A percentile compares a stretch with the other conserved stretches of the same genome.
phyloP scores from a whole-genome alignment of 208 protist species.

The Trypanosoma rangeli region DNA sequence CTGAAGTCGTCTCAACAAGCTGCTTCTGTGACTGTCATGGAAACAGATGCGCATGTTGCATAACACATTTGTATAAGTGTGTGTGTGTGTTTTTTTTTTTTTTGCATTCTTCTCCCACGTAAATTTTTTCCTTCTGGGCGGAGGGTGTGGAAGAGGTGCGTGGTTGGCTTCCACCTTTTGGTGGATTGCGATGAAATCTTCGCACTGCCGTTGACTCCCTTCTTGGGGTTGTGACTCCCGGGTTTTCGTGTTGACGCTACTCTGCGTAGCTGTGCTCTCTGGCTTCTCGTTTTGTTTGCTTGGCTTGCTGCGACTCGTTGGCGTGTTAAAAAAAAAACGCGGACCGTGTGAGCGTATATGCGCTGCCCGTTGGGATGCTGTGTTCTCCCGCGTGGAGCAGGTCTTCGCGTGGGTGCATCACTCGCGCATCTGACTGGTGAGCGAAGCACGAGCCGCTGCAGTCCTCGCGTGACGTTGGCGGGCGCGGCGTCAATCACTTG shows the following conservation, averaged over 20 bases:
- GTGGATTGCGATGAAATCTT: not conserved
- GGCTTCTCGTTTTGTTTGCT: not conserved
- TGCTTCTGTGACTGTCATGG: not conserved
- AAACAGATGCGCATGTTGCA: not conserved
- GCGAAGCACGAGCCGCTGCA: not conserved
- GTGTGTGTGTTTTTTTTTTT: not conserved
- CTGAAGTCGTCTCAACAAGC: constrained; percentile 16
- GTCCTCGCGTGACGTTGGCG: not conserved
- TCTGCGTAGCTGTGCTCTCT: not conserved
- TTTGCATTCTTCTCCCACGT: not conserved
- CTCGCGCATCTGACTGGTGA: not conserved
- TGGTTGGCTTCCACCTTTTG: not conserved
- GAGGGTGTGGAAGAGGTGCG: not conserved
- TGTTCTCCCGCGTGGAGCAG: not conserved
- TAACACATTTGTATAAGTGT: not conserved
- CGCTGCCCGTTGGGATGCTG: not conserved
- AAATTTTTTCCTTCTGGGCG: not conserved
- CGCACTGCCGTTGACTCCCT: not conserved
- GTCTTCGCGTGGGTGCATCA: not conserved
- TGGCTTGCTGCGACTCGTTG: not conserved
- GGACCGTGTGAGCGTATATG: not conserved
- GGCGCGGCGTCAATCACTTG: not conserved
- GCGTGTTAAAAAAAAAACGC: too few species aligned
- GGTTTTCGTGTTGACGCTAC: not conserved
- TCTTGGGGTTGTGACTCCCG: not conserved